Conservation (phyloP, 371 early-diverging fungal species). For the Apophysomyces variabilis region DNA sequence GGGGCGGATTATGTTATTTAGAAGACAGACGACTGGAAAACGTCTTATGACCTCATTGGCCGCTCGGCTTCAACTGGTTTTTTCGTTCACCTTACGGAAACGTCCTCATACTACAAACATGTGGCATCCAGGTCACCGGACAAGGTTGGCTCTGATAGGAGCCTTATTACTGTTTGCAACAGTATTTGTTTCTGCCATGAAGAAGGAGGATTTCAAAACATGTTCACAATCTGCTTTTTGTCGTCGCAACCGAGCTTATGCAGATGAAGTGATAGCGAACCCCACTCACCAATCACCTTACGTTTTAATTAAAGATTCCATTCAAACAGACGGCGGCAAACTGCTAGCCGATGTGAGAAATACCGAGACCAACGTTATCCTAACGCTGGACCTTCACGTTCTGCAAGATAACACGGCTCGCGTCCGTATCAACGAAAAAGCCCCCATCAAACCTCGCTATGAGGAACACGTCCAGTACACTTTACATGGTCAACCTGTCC, state of each 20-base stretch:
- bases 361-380: constrained; percentile 45
- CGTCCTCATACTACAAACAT: not conserved
- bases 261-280: constrained; percentile 59
- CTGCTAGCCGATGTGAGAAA: constrained; percentile 67
- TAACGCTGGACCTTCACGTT: constrained; percentile 55
- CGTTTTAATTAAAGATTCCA: constrained; percentile 54
- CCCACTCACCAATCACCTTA: constrained; percentile 62
- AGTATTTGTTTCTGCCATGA: constrained; percentile 32
- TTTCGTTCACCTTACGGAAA: not conserved
- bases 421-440: constrained; percentile 71
- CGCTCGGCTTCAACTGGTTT: not conserved
- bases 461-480: constrained; percentile 69
- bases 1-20: too few species aligned
- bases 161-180: constrained; percentile 14
- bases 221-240: constrained; percentile 92
- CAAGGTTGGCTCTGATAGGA: not conserved
- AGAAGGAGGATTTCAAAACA: constrained; percentile 86
- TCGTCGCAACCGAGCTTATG: constrained; percentile 86
- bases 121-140: constrained; percentile 5
- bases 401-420: constrained; percentile 68
- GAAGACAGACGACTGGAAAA: not conserved
- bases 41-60: too few species aligned
- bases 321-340: constrained; percentile 50
- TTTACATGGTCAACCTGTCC: constrained; percentile 49
- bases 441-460: constrained; percentile 72